Conservation (phyloP, 176 grass and related monocot species). For the Neostapfia colusana region DNA sequence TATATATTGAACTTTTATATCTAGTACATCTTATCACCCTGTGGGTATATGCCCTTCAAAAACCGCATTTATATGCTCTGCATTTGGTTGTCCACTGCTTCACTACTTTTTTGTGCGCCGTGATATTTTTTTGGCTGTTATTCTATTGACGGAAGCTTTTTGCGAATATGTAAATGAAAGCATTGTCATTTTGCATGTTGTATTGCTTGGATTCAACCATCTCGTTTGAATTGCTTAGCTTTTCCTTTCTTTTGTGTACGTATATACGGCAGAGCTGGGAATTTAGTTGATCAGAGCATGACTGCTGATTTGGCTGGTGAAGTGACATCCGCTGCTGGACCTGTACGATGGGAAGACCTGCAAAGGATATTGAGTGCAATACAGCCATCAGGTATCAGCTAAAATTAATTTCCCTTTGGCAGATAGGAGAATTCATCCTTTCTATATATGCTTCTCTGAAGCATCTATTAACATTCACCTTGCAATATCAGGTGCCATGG, state of each 20-base stretch:
- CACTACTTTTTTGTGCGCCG: neutral
- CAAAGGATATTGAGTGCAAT: conserved; percentile 96
- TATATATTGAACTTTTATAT: conserved; percentile 29
- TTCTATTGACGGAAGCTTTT: neutral
- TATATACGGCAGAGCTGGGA: conserved; percentile 68
- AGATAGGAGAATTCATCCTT: conserved; percentile 10
- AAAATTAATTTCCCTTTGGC: conserved; percentile 10
- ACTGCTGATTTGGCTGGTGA: conserved; percentile 82
- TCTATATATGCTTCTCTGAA: neutral
- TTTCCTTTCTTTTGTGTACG: neutral
- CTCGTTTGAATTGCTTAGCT: no score
- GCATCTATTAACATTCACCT: conserved; percentile 8
- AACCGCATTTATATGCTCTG: conserved; percentile 20
- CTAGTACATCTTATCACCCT: neutral
- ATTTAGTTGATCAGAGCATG: conserved; percentile 97
- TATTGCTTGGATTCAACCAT: no score
- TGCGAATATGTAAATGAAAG: neutral
- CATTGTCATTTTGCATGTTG: neutral
- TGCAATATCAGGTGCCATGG: conserved; percentile 46
- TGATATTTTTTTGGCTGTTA: neutral
- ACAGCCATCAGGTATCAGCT: conserved; percentile 72
- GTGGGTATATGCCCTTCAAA: conserved; percentile 15
- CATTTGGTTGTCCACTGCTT: neutral
- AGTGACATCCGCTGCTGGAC: conserved; percentile 85
- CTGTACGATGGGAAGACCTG: conserved; percentile 75